phyloP scores from a whole-genome alignment of 306 rosid genomes.

The Canavalia ensiformis region DNA sequence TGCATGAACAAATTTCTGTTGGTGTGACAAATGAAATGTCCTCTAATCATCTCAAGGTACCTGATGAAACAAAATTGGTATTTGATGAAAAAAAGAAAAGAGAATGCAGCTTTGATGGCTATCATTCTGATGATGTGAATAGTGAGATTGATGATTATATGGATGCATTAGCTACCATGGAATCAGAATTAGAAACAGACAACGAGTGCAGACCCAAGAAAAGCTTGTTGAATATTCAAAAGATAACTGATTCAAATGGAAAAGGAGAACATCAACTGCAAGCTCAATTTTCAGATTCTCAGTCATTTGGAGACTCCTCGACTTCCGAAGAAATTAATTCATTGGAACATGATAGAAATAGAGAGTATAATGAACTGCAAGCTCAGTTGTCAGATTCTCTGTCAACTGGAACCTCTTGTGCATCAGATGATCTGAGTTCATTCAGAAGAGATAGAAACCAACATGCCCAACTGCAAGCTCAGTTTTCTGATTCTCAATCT shows the following conservation, averaged over 20 bases:
- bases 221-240: constrained; percentile 52
- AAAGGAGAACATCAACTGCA: constrained; percentile 61
- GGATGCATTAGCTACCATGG: constrained; percentile 86
- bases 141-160: constrained; percentile 88
- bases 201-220: constrained; percentile 64
- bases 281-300: constrained; percentile 72
- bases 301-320: constrained; percentile 70
- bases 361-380: constrained; percentile 44
- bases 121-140: constrained; percentile 71
- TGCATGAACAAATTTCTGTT: constrained; percentile 57
- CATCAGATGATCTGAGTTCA: constrained; percentile 47
- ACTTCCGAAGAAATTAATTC: constrained; percentile 72
- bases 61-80: constrained; percentile 52
- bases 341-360: constrained; percentile 57
- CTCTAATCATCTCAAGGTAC: constrained; percentile 52
- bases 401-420: constrained; percentile 38
- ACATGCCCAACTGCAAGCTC: constrained; percentile 37
- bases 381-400: constrained; percentile 39
- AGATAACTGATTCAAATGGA: constrained; percentile 58
- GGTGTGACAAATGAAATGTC: constrained; percentile 54
- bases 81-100: constrained; percentile 61
- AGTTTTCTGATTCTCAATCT: constrained; percentile 49
- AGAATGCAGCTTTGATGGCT: constrained; percentile 60
- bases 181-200: constrained; percentile 77
- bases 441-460: constrained; percentile 44